Evolutionary conservation across 257 asterid genomes (phyloP).

Genomic region (Ehretia macrophylla): DNA sequence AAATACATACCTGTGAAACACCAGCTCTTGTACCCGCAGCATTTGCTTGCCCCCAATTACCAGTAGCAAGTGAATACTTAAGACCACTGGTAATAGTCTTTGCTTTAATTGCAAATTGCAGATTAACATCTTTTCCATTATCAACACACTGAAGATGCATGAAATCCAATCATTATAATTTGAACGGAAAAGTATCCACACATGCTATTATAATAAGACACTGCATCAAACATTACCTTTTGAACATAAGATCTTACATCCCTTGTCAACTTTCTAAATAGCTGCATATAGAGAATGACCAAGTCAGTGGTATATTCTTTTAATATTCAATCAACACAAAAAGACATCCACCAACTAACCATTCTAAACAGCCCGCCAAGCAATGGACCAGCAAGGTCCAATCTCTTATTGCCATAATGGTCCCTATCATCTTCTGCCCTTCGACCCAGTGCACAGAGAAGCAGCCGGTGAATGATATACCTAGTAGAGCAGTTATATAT

Average conservation of each 20-base stretch:
- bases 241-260: conserved; percentile 94
- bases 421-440: conserved; percentile 96
- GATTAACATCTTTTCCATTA: conserved; percentile 94
- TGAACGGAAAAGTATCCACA: background rate
- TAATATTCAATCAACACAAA: conserved; percentile 14
- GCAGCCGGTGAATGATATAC: conserved; percentile 87
- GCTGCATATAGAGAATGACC: conserved; percentile 53
- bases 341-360: conserved; percentile 41
- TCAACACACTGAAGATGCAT: conserved; percentile 67
- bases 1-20: conserved; percentile 80
- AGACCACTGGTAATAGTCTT: conserved; percentile 97
- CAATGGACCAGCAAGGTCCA: conserved; percentile 99
- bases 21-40: conserved; percentile 99
- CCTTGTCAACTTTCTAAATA: conserved; percentile 91
- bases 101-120: conserved; percentile 97
- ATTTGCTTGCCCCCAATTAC: conserved; percentile 99
- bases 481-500: conserved; percentile 29
- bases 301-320: conserved; percentile 16
- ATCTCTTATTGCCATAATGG: conserved; percentile 94
- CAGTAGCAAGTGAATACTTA: conserved; percentile 93
- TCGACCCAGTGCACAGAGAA: conserved; percentile 89
- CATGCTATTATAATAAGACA: conserved; percentile 11
- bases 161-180: conserved; percentile 11
- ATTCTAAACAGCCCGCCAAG: conserved; percentile 94
- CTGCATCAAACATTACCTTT: conserved; percentile 49